Base-by-base conservation (phyloP, 345 rosid genomes). In the Leavenworthia alabamica region DNA sequence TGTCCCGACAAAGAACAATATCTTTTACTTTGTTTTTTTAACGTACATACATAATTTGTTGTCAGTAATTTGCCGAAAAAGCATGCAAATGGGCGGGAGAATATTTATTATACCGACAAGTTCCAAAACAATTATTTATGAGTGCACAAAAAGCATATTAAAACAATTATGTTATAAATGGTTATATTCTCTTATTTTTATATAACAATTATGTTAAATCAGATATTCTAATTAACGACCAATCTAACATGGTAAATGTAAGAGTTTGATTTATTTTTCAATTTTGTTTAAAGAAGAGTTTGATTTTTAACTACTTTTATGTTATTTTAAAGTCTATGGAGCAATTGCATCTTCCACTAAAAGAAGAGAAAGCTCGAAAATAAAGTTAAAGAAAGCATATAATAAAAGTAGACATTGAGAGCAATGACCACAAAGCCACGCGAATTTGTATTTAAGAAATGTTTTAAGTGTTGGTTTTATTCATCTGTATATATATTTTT, bases 341-440 rank as follows among this genome's bases (percentile, higher is more conserved):
- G 46, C 37, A 22, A 20, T 13, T 35, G 56, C 16, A 43, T 29
- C 29, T 19, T 10, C 16, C 41, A 45, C 32, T 13, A n/a, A 60
- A 60, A 32, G 65, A 45, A 20, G 19, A 36, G 3, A 49, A 37
- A 47, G 33, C 12, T 14, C 5, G 51, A 8, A 48, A 58, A 48
- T 37, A 67, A 67, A 67, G 58, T n/a, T 35, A 48, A 67, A 57
- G 27, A 35, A 32, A 56, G 31, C 57, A 23, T 56, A 39, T n/a
- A 41, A 58, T 9, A 22, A 49, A 68, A 41, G 52, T 26, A 50
- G 52, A 41, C 46, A 16, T 31, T n/a, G 23, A 8, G 52, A 41
- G 12, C 12, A 47, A 35, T 14, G 72, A 48, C 35, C 54, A 68
- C 45, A 33, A 24, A 31, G 65, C 45, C 73, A 68, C 73, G 73